Conservation (phyloP, 2,329 filamentous ascomycete genomes). For the Trichoderma polysporum region DNA sequence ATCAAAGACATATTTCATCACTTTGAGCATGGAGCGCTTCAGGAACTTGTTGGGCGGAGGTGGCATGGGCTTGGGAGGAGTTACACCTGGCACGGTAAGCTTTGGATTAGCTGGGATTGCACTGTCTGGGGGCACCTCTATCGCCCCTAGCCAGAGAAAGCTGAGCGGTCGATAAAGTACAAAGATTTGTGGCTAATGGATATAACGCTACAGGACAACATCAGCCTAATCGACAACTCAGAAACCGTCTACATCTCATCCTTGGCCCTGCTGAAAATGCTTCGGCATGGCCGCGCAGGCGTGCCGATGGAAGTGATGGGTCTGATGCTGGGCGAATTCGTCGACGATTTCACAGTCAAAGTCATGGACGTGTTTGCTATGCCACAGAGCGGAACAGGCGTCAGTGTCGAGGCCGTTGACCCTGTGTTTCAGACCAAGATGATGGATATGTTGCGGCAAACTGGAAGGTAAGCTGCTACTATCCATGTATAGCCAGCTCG, state of each 20-base stretch:
- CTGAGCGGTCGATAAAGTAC: neutral
- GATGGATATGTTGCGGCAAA: conserved; percentile 99
- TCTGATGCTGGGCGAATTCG: conserved; percentile 97
- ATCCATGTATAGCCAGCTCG: neutral
- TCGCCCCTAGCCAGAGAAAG: neutral
- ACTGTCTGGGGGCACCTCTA: neutral
- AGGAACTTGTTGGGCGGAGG: conserved; percentile 82
- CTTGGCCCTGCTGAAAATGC: conserved; percentile 95
- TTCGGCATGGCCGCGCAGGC: conserved; percentile 93
- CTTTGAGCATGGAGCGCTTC: conserved; percentile 77
- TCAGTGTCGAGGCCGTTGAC: conserved; percentile 97
- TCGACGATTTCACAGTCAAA: conserved; percentile 97
- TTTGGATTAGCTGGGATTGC: conserved; percentile 13
- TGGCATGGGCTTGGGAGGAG: conserved; percentile 63
- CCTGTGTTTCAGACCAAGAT: conserved; percentile 99
- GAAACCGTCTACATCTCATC: conserved; percentile 99
- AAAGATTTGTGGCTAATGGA: conserved; percentile 21
- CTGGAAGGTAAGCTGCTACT: conserved; percentile 69
- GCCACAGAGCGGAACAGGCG: conserved; percentile 97
- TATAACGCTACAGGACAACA: conserved; percentile 66
- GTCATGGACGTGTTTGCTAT: conserved; percentile 99
- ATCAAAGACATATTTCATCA: neutral
- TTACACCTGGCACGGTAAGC: conserved; percentile 42
- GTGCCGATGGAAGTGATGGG: conserved; percentile 99
- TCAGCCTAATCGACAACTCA: conserved; percentile 93